phyloP scores from a whole-genome alignment of 805 yeast species.

The Lipomyces yamadae region DNA sequence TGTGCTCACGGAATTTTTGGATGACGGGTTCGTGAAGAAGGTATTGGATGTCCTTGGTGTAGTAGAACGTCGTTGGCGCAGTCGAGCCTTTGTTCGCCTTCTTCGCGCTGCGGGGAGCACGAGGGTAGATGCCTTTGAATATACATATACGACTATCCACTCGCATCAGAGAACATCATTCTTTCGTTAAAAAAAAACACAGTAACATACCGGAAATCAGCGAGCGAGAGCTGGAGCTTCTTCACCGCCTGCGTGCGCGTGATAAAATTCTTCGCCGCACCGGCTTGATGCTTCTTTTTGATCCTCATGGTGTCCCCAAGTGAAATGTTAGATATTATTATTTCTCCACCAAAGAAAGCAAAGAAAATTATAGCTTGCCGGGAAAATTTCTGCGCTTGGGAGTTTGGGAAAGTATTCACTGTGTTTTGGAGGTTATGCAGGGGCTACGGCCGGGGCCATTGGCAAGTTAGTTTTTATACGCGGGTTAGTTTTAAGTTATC shows the following conservation, averaged over 20 bases:
- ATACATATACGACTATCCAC: conserved; percentile 78
- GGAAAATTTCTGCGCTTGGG: not conserved
- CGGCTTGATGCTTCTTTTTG: conserved; percentile 79
- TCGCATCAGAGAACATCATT: not conserved
- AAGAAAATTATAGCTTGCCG: not conserved
- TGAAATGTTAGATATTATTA: too few species aligned
- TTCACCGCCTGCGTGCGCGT: conserved; percentile 94
- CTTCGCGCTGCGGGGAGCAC: conserved; percentile 94
- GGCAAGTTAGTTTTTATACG: too few species aligned
- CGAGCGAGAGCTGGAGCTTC: conserved; percentile 88
- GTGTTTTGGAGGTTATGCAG: too few species aligned
- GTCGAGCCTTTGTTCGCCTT: conserved; percentile 98
- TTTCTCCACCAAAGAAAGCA: not conserved
- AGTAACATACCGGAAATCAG: conserved; percentile 67
- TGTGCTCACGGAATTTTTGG: conserved; percentile 90
- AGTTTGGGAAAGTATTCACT: too few species aligned
- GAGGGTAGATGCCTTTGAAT: conserved; percentile 96
- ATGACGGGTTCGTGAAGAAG: conserved; percentile 93
- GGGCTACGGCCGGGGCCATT: too few species aligned
- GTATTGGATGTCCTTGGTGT: conserved; percentile 91
- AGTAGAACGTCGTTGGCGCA: conserved; percentile 93
- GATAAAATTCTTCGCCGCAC: conserved; percentile 89
- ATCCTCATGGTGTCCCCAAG: conserved; percentile 50
- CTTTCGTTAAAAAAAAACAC: not conserved
- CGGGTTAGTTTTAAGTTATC: too few species aligned